Evolutionary conservation across 768 basidiomycete genomes (phyloP).

Genomic region (Porpolomopsis calyptriformis): DNA sequence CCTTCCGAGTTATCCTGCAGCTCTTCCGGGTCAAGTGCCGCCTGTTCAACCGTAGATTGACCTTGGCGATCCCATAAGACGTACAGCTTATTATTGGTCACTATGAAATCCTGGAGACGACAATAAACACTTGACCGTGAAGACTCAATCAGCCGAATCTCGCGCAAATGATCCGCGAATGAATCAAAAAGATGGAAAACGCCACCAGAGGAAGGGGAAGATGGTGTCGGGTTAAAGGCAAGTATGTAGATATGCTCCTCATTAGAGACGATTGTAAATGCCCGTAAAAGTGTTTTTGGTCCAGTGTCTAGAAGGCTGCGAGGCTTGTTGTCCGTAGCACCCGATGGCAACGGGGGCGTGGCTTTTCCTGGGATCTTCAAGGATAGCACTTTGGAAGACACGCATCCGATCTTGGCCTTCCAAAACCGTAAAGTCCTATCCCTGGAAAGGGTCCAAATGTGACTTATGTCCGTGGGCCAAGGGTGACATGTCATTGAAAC

Average conservation of each 20-base stretch:
- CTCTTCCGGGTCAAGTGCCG: constrained; percentile 33
- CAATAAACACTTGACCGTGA: constrained; percentile 52
- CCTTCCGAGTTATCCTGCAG: constrained; percentile 22
- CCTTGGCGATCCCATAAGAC: constrained; percentile 78
- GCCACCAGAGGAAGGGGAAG: constrained; percentile 62
- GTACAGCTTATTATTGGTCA: constrained; percentile 48
- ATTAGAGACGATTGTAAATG: constrained; percentile 39
- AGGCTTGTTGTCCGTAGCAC: constrained; percentile 24
- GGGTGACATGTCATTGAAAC: constrained; percentile 64
- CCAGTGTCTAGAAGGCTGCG: constrained; percentile 47
- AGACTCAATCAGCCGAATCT: constrained; percentile 48
- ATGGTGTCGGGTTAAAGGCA: constrained; percentile 60
- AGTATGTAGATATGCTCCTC: constrained; percentile 52
- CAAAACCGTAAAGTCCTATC: constrained; percentile 79
- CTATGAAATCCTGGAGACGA: constrained; percentile 67
- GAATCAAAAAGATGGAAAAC: constrained; percentile 60
- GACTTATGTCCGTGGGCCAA: constrained; percentile 63
- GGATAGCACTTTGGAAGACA: constrained; percentile 49
- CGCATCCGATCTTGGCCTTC: constrained; percentile 67
- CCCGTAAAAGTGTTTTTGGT: constrained; percentile 52
- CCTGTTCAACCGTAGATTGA: constrained; percentile 55
- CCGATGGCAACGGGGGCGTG: constrained; percentile 21
- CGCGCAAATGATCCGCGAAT: constrained; percentile 46
- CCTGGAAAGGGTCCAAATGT: constrained; percentile 78
- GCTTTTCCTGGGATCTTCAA: constrained; percentile 22